Conservation (phyloP, 352 stramenopile species). For the Phytophthora chlamydospora region DNA sequence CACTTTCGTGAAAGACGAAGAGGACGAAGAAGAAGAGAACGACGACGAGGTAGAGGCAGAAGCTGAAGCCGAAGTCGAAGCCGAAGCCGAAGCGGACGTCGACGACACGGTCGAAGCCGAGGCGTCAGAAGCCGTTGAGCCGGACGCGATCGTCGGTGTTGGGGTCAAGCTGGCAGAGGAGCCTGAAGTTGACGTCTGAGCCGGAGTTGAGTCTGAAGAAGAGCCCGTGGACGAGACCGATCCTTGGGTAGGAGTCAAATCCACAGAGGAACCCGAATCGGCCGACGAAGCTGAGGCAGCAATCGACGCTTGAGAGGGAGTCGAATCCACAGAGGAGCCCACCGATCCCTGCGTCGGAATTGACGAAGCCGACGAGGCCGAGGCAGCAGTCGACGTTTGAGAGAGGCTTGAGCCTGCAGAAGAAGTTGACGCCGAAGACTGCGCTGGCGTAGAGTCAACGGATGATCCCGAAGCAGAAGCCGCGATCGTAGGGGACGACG, state of each 20-base stretch:
- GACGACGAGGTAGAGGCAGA: neutral
- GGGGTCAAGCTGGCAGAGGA: slow-evolving; percentile 9
- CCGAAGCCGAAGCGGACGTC: neutral
- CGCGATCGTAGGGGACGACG: slow-evolving; percentile 1
- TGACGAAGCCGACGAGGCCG: slow-evolving; percentile 1
- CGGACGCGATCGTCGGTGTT: slow-evolving; percentile 9
- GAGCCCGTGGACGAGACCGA: slow-evolving; percentile 1
- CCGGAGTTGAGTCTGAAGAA: neutral
- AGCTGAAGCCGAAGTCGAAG: neutral
- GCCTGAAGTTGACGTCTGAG: slow-evolving; percentile 1
- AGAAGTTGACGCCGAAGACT: slow-evolving; percentile 1
- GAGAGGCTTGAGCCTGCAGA: slow-evolving; percentile 7
- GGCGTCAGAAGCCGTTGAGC: slow-evolving; percentile 6
- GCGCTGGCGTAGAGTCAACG: neutral
- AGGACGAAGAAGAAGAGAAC: slow-evolving; percentile 9
- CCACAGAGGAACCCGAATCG: slow-evolving; percentile 1
- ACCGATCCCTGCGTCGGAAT: neutral
- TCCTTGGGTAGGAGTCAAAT: neutral
- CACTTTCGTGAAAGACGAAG: slow-evolving; percentile 47
- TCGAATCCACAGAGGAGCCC: neutral
- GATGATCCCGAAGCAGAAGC: slow-evolving; percentile 11
- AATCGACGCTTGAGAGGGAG: neutral
- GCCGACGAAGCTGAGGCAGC: slow-evolving; percentile 7
- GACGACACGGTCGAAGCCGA: slow-evolving; percentile 8
- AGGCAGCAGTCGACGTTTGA: slow-evolving; percentile 8